phyloP scores from a whole-genome alignment of 805 yeast species.

The Pichia scutulata region DNA sequence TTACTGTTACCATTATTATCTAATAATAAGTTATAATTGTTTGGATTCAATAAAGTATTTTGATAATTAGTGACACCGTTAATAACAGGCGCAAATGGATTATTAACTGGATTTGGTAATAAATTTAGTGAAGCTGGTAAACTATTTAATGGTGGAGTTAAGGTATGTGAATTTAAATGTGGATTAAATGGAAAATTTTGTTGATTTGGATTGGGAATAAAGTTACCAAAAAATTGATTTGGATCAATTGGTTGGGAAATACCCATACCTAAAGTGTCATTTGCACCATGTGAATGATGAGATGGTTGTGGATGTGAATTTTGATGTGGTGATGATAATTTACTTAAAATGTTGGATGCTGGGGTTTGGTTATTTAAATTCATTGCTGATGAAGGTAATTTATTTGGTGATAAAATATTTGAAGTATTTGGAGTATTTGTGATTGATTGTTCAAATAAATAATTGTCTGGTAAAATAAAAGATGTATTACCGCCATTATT shows the following conservation, averaged over 20 bases:
- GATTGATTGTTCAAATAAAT: slow-evolving; percentile 8
- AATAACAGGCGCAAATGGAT: not conserved
- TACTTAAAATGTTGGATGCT: slow-evolving; percentile 2
- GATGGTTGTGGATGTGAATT: slow-evolving; percentile 12
- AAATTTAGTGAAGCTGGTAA: slow-evolving; percentile 2
- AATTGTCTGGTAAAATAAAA: slow-evolving; percentile 8
- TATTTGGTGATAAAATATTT: slow-evolving; percentile 9
- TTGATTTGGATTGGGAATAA: slow-evolving; percentile 4
- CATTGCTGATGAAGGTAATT: not conserved
- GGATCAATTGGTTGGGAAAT: slow-evolving; percentile 7
- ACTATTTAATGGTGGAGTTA: slow-evolving; percentile 2
- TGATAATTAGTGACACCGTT: not conserved
- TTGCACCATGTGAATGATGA: slow-evolving; percentile 22
- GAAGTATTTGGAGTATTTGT: slow-evolving; percentile 6
- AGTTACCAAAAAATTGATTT: slow-evolving; percentile 4
- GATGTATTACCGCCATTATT: slow-evolving; percentile 5
- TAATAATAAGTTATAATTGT: not conserved
- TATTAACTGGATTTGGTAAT: not conserved
- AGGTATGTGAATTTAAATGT: not conserved
- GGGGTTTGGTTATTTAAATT: not conserved
- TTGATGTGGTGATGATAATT: slow-evolving; percentile 15
- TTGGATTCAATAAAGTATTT: not conserved
- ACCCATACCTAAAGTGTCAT: slow-evolving; percentile 25
- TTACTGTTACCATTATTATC: not conserved
- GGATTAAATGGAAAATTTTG: not conserved